phyloP scores from a whole-genome alignment of 1,284 basidiomycete genomes.

The Wolfiporia cocos region DNA sequence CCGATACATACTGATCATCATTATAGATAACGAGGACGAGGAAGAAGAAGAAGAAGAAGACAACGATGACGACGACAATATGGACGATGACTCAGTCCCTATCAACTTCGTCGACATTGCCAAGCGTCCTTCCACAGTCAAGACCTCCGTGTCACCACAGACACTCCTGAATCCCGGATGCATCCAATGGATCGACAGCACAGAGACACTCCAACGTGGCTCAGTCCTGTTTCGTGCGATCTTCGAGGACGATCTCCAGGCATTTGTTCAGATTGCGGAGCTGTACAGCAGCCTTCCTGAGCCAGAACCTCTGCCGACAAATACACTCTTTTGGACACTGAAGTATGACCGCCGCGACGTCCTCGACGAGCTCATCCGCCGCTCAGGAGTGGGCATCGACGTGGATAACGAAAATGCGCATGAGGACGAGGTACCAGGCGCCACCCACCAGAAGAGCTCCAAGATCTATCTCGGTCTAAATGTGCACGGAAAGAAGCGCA shows the following conservation, averaged over 20 bases:
- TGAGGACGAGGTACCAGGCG: slow-evolving; percentile 15
- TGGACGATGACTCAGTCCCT: slow-evolving; percentile 26
- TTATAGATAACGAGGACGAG: not conserved
- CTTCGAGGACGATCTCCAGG: slow-evolving; percentile 40
- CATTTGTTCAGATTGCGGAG: slow-evolving; percentile 39
- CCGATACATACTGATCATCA: too few species aligned
- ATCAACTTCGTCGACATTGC: slow-evolving; percentile 47
- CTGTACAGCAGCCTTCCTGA: slow-evolving; percentile 32
- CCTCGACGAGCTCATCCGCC: slow-evolving; percentile 47
- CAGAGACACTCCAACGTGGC: too few species aligned
- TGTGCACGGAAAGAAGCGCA: slow-evolving; percentile 54
- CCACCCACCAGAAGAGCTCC: slow-evolving; percentile 24
- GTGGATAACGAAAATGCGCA: slow-evolving; percentile 22
- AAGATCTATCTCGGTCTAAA: slow-evolving; percentile 49
- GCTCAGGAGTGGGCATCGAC: slow-evolving; percentile 40
- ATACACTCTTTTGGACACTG: slow-evolving; percentile 26
- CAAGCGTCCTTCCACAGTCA: slow-evolving; percentile 36
- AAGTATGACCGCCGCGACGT: slow-evolving; percentile 37
- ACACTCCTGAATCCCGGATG: too few species aligned
- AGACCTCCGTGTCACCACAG: slow-evolving; percentile 32
- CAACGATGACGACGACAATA: slow-evolving; percentile 28
- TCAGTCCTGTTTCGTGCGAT: slow-evolving; percentile 25
- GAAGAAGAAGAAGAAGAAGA: slow-evolving; percentile 28
- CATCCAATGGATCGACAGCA: too few species aligned
- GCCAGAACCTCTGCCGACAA: slow-evolving; percentile 5